Evolutionary conservation across 306 rosid genomes (phyloP), one percentile per base, ranked within the genome.

Genomic region (Ziziphus jujuba): DNA sequence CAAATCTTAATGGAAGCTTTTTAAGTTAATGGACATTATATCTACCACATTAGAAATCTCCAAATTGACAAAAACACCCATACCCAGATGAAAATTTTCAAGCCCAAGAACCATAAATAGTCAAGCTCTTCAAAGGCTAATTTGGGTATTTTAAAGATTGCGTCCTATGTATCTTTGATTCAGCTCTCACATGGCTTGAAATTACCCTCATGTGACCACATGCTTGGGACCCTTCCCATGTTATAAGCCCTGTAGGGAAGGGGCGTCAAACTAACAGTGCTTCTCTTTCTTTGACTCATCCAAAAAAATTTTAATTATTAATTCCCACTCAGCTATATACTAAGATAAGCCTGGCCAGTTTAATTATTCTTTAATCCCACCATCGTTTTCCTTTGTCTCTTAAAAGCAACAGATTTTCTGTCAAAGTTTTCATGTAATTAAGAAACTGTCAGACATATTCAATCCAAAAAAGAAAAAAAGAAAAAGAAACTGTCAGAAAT

Each of bases 181-280:
- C 79, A 77, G 87, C 63, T 67, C 59, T 82, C 99, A 88, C 97
- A 88, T 91, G 92, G 89, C 76, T 67, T 40, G 83, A 83, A 82
- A 71, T 78, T 87, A 83, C 78, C 77, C 70, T 88, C 96, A 93
- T 88, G 99, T 82, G 99, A 45, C 87, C 97, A 95, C 99, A 85
- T 90, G 99, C 87, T 48, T 70, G 70, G 84, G 85, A 61, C 84
- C 79, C 74, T 80, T 70, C 76, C 84, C 92, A 88, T 82, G 92
- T 85, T 87, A 83, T 25, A 69, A 61, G 66, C 86, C 85, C 77
- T 87, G 82, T 63, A 79, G 72, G 87, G 74, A 83, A 80, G 79
- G 78, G 71, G 82, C 71, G 86, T 85, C 89, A 75, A 81, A 83
- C 73, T 76, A 78, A 73, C 79, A 76, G 67, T 47, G 81, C 65